phyloP scores from a whole-genome alignment of 257 asterid genomes.

The Haberlea rhodopensis region DNA sequence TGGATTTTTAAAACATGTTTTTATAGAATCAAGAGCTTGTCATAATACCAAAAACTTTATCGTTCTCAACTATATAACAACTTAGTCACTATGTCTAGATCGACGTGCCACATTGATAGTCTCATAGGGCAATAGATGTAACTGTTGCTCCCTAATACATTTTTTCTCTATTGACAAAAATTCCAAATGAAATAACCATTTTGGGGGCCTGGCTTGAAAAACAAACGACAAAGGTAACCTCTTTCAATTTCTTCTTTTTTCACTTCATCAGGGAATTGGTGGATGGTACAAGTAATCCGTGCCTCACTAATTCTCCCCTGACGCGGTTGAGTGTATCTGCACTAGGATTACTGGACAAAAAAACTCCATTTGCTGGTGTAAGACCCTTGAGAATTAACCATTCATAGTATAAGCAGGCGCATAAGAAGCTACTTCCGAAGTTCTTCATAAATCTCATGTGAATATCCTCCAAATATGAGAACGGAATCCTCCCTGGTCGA shows the following conservation, averaged over 20 bases:
- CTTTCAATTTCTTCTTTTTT: constrained; percentile 1
- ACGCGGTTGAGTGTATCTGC: constrained; percentile 91
- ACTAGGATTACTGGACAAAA: constrained; percentile 89
- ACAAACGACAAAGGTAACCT: no score
- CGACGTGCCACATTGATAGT: no score
- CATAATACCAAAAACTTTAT: no score
- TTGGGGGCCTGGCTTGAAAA: no score
- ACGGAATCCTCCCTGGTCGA: constrained; percentile 85
- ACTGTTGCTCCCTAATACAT: no score
- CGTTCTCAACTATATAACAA: no score
- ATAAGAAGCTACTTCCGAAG: constrained; percentile 70
- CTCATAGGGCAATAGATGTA: no score
- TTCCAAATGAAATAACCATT: no score
- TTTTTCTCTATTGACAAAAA: no score
- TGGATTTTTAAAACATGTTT: no score
- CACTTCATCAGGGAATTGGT: constrained; percentile 9
- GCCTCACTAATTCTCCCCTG: constrained; percentile 93
- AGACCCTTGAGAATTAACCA: constrained; percentile 95
- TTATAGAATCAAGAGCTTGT: no score
- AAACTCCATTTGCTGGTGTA: constrained; percentile 99
- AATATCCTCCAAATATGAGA: constrained; percentile 90
- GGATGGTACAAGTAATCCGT: constrained; percentile 30
- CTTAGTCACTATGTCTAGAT: no score
- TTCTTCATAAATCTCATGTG: constrained; percentile 98
- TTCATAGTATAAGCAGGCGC: constrained; percentile 99